A percentile compares a stretch with the other conserved stretches of the same genome.
phyloP scores from a whole-genome alignment of 2,329 filamentous ascomycete genomes.

The Penicillium psychrosexuale region DNA sequence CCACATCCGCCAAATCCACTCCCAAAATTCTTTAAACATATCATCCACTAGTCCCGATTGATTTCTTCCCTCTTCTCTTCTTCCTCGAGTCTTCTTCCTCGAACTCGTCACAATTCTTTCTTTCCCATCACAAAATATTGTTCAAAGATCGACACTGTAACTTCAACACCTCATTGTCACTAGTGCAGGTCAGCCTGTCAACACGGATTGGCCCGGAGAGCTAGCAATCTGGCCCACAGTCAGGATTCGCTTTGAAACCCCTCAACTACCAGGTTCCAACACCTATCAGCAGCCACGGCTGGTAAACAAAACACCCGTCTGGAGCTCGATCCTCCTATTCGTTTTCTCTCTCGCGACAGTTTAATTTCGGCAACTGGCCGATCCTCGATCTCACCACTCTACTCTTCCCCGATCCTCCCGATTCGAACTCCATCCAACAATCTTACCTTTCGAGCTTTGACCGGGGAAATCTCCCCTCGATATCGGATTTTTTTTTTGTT shows the following conservation, averaged over 20 bases:
- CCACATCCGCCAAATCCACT: not conserved
- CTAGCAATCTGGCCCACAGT: slow-evolving; percentile 20
- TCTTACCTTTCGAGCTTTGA: slow-evolving; percentile 1
- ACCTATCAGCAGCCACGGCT: slow-evolving; percentile 17
- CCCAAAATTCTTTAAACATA: not conserved
- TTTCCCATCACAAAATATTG: not conserved
- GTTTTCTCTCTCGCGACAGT: slow-evolving; percentile 4
- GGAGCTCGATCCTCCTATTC: slow-evolving; percentile 17
- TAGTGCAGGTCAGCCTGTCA: not conserved
- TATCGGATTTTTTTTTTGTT: not conserved
- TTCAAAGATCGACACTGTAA: slow-evolving; percentile 1
- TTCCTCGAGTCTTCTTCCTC: not conserved
- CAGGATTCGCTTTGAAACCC: slow-evolving; percentile 8
- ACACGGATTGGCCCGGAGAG: slow-evolving; percentile 8
- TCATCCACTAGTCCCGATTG: not conserved
- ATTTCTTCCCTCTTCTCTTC: not conserved
- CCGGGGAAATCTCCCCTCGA: slow-evolving; percentile 15
- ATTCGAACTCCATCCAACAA: slow-evolving; percentile 4
- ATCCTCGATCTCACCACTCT: slow-evolving; percentile 4
- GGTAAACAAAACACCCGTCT: slow-evolving; percentile 28
- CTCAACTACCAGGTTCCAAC: not conserved
- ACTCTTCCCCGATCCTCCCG: slow-evolving; percentile 4
- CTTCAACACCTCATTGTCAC: not conserved
- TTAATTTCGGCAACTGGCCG: slow-evolving; percentile 10
- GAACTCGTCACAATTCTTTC: not conserved